Base-by-base conservation (phyloP, 1,284 basidiomycete species). In the Tilletia caries region DNA sequence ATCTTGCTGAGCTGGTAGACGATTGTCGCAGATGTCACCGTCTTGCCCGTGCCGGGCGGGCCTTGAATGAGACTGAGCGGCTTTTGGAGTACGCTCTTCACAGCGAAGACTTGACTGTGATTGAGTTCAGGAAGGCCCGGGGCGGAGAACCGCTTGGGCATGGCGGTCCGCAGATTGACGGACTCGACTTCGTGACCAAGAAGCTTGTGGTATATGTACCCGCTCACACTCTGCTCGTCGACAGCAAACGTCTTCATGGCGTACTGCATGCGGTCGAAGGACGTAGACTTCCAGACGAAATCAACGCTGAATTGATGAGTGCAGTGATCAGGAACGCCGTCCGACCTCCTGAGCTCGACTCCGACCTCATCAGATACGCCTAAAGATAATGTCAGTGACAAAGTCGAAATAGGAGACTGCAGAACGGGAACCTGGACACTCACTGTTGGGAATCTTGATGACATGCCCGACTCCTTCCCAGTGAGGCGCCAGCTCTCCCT, bases 171-270 rank as follows among this genome's bases (percentile, higher is more conserved):
- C 23, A 98, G 87, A 23, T 90, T 89, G 83, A 95, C 92, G 1
- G 95, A 93, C 91, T 95, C 50, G 91, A 89, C 84, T 46, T 98
- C 95, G 80, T 98, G 96, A 1, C 96, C 95, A 65, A 98, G 89
- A 37, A 98, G 88, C 85, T 97, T 98, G 85, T 98, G 95, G 83
- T 98, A 98, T 68, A 98, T 98, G 80, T 97, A 98, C 3, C 93
- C 95, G 81, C 93, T 95, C 76, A 98, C 95, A 84, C 93, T 96
- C 87, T 97, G 96, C 85, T 99, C 95, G 79, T 98, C 95, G 29
- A 98, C 91, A 12, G 96, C 95, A 83, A 99, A 98, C 1, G 94
- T 97, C 87, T 96, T 97, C 94, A 99, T 97, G 1, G 96, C 96
- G 65, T 92, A 87, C 83, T 98, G 96, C 96, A 98, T 98, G 67